Evolutionary conservation across 2,329 filamentous ascomycete species (phyloP), one percentile per base, ranked within the genome.

Genomic region (Neopestalotiopsis clavispora): DNA sequence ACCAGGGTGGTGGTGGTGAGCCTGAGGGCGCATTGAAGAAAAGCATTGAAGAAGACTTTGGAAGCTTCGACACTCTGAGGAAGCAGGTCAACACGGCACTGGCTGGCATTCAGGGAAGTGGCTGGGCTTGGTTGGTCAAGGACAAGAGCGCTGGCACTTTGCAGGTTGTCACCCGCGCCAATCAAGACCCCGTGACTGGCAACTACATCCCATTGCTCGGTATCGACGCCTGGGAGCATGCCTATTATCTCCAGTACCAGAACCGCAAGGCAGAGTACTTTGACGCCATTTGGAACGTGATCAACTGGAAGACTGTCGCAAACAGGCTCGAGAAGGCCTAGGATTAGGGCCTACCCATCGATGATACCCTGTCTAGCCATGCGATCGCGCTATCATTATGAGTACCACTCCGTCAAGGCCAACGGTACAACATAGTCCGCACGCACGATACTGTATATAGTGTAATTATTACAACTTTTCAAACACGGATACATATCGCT

Each of bases 221-320:
- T 1, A 82, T 92, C 6, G 90, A 92, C 76, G 90, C 91, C 80
- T 92, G 87, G 86, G 86, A 88, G 78, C 86, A 89, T 77, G 86
- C 86, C 1, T 89, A 88, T 74, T 89, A 89, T 73, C 76, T 88
- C 23, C 85, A 87, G 73, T 94, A 94, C 81, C 86, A 94, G 86
- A 94, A 94, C 84, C 88, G 91, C 78, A 94, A 94, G 86, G 92
- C 90, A 67, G 92, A 94, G 80, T 94, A 94, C 83, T 94, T 94
- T 84, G 87, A 85, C 76, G 91, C 91, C 65, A 89, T 94, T 77
- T 94, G 92, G 92, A 90, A 94, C 74, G 92, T 94, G 62, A 85
- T 94, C 78, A 94, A 94, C 87, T 95, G 92, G 77, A 73, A 71
- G 64, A 76, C 75, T n/a, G 77, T 79, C 13, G 73, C 74, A 23